Evolutionary conservation across 2,329 filamentous ascomycete genomes (phyloP).

Genomic region (Bipolaris sorokiniana): DNA sequence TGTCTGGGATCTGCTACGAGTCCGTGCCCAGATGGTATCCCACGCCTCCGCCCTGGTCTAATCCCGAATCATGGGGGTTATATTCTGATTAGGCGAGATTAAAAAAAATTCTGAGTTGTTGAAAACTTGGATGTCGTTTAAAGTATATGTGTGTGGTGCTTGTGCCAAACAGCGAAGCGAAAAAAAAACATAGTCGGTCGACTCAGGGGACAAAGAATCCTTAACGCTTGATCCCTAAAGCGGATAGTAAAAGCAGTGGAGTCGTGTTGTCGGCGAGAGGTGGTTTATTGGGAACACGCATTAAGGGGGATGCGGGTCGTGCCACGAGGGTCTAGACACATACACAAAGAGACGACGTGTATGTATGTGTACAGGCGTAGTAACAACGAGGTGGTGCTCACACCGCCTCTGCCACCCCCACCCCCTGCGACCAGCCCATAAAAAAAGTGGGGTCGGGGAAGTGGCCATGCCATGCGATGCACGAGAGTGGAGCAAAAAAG

Average conservation of each 20-base stretch:
- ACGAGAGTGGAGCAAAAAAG: slow-evolving; percentile 11
- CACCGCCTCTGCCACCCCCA: slow-evolving; percentile 1
- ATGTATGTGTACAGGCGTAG: background rate
- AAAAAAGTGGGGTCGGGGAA: slow-evolving; percentile 7
- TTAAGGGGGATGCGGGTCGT: too few relatives aligned
- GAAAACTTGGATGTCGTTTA: too few relatives aligned
- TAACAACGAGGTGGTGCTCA: background rate
- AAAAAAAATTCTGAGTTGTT: background rate
- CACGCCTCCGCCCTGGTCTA: slow-evolving; percentile 46
- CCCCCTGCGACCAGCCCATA: slow-evolving; percentile 8
- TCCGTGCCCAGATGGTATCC: slow-evolving; percentile 45
- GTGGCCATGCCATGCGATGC: background rate
- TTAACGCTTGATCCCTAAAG: too few relatives aligned
- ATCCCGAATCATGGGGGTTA: slow-evolving; percentile 30
- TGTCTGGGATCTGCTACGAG: slow-evolving; percentile 47
- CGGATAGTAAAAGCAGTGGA: too few relatives aligned
- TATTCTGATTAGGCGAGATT: slow-evolving; percentile 22
- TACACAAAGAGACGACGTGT: background rate
- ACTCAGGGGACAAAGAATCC: background rate
- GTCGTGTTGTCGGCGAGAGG: too few relatives aligned
- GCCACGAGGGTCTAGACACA: slow-evolving; percentile 15
- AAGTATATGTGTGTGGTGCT: too few relatives aligned
- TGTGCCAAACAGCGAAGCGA: background rate
- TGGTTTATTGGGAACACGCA: too few relatives aligned
- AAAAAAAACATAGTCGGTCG: slow-evolving; percentile 3